A percentile compares a stretch with the other conserved stretches of the same genome.
Evolutionary conservation across 2,329 filamentous ascomycete species (phyloP).

Genomic region (Colletotrichum musicola): DNA sequence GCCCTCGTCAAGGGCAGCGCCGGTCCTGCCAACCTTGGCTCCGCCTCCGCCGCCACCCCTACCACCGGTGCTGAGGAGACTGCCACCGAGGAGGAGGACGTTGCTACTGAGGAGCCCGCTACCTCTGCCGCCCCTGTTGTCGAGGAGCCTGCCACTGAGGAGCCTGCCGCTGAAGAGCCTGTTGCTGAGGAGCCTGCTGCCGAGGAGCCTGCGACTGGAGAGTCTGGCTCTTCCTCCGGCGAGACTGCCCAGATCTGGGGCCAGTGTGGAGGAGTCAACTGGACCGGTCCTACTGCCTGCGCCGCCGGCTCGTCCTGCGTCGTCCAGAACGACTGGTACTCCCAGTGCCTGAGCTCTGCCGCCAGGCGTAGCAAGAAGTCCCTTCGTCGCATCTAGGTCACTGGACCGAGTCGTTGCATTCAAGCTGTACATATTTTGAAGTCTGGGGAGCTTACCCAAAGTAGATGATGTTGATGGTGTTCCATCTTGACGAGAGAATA

Average conservation of each 20-base stretch:
- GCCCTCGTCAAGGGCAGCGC: conserved; percentile 42
- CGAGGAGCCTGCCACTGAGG: background rate
- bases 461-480: background rate
- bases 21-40: conserved; percentile 44
- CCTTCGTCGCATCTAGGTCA: background rate
- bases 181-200: background rate
- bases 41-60: conserved; percentile 18
- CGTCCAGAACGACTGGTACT: conserved; percentile 58
- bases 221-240: background rate
- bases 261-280: conserved; percentile 46
- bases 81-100: conserved; percentile 6
- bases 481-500: background rate
- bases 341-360: conserved; percentile 63
- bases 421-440: background rate
- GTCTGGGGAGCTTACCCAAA: background rate
- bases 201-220: background rate
- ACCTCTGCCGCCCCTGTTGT: too few species aligned
- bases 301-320: conserved; percentile 40
- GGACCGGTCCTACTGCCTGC: conserved; percentile 43
- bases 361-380: conserved; percentile 11
- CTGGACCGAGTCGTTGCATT: background rate
- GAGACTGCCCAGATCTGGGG: conserved; percentile 31
- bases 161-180: conserved; percentile 5
- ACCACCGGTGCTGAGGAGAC: conserved; percentile 13
- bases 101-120: background rate